A percentile compares a stretch with the other conserved stretches of the same genome.
These are phyloP conservation scores for Silene conica DNA, from an alignment of 148 eudicot species.

Conservation along the genomic window DNA sequence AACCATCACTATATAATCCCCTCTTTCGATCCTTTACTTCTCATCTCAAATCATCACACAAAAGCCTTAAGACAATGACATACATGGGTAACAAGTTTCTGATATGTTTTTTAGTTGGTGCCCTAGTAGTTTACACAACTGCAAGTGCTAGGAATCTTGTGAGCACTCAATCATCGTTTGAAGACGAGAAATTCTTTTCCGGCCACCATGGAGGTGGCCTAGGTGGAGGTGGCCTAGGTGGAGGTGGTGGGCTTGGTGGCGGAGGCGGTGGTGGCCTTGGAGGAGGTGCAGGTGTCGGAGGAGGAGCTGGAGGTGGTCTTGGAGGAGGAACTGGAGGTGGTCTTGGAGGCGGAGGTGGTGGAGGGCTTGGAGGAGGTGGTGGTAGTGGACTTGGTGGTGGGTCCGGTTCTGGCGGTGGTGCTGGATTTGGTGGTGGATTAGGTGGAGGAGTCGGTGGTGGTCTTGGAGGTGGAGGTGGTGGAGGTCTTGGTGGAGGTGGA, in stretches of 20 bases:
- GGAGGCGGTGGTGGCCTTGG: constrained; percentile 12
- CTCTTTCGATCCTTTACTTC: constrained; percentile 1
- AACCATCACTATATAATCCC: constrained; percentile 22
- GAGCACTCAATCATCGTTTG: not conserved
- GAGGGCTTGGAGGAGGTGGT: constrained; percentile 12
- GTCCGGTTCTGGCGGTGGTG: constrained; percentile 19
- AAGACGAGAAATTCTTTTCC: constrained; percentile 20
- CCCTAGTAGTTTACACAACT: constrained; percentile 21
- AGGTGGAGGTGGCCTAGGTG: constrained; percentile 10
- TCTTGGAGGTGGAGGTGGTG: constrained; percentile 16
- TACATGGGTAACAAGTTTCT: constrained; percentile 12
- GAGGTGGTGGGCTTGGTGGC: constrained; percentile 9
- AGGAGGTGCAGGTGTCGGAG: constrained; percentile 5
- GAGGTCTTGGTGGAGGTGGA: constrained; percentile 18
- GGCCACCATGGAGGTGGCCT: constrained; percentile 16
- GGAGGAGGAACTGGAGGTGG: constrained; percentile 11
- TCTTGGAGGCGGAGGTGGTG: constrained; percentile 18
- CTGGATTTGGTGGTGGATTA: not conserved
- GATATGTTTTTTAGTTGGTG: constrained; percentile 21
- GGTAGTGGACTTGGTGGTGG: constrained; percentile 19
- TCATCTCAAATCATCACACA: constrained; percentile 20
- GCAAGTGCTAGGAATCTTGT: constrained; percentile 26
- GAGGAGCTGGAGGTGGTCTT: constrained; percentile 1
- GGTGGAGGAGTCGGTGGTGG: constrained; percentile 22
- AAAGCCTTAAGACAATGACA: constrained; percentile 12